Evolutionary conservation across 371 early-diverging fungal species (phyloP).

Genomic region (Choanephora cucurbitarum): DNA sequence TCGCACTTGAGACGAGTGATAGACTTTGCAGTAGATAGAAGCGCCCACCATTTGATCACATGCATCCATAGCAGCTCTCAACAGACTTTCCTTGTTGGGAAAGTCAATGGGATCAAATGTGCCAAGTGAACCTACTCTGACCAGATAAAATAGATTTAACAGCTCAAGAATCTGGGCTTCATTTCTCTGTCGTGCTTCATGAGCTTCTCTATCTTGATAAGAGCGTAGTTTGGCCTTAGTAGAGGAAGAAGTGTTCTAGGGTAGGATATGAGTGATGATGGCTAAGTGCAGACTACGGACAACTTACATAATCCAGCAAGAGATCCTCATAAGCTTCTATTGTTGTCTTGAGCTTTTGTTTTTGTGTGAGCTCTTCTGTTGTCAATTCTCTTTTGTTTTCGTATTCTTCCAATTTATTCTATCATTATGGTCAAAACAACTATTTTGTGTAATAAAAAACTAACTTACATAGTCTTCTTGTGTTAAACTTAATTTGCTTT

Average conservation of each 20-base stretch:
- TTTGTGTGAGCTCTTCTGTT: background rate
- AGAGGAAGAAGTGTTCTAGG: constrained; percentile 2
- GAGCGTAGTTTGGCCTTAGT: constrained; percentile 8
- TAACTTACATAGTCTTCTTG: constrained; percentile 30
- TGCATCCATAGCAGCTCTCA: constrained; percentile 23
- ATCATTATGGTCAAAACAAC: background rate
- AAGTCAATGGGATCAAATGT: constrained; percentile 29
- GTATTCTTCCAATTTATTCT: constrained; percentile 6
- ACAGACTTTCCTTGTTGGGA: constrained; percentile 11
- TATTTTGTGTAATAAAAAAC: background rate
- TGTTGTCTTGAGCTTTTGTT: constrained; percentile 6
- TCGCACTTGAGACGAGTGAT: constrained; percentile 13
- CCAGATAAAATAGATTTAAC: constrained; percentile 41
- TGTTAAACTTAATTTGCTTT: constrained; percentile 23
- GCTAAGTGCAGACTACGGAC: too few relatives aligned
- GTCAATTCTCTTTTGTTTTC: constrained; percentile 16
- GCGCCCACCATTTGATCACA: constrained; percentile 42
- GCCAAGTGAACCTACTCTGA: constrained; percentile 40
- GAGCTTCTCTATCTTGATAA: background rate
- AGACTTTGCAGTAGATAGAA: constrained; percentile 30
- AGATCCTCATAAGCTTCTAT: constrained; percentile 12
- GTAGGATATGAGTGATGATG: background rate
- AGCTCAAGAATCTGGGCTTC: constrained; percentile 28
- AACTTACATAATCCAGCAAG: constrained; percentile 9
- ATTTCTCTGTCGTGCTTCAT: constrained; percentile 7